Evolutionary conservation across 805 yeast species (phyloP), one percentile per base, ranked within the genome.

Genomic region (Ogataea neopini): DNA sequence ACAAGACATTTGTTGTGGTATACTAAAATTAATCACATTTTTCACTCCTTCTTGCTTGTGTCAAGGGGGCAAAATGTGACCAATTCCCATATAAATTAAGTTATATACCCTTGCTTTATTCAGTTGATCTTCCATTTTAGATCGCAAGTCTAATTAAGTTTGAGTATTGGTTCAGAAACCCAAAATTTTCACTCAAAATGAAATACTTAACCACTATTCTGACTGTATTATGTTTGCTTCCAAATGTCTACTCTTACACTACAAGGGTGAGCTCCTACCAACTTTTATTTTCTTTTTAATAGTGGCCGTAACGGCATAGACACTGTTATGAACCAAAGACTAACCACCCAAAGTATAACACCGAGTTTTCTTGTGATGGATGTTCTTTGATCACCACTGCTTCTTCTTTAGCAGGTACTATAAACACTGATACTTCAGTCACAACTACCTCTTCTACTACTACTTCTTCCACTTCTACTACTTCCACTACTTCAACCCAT

Each of bases 341-440:
- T 28, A 28, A 28, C 30, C 6, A 6, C n/a, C 23, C 23, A 34
- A 22, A 62, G 65, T 57, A 44, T 22, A 61, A 62, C 35, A 37
- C 64, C 4, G 68, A 57, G 10, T 62, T 63, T 39, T 37, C 54
- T 4, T 62, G 66, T 44, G 60, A 48, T 44, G 62, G 63, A 2
- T 60, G 67, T 42, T 44, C 53, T 6, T 19, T 60, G 19, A 63
- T 63, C 43, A 62, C 67, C 5, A 64, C 67, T 2, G 60, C 57
- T 11, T 37, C 49, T 2, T 54, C 59, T 19, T 47, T 59, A 14
- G 54, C 47, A 26, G 65, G 68, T 4, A 62, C 65, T 2, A 7
- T 54, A 13, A 55, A 52, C 37, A 57, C 59, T n/a, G 52, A 50
- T 33, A 49, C 60, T 17, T 18, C 45, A 7, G 34, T 38, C 11